Evolutionary conservation across 306 rosid genomes (phyloP).

Genomic region (Abrus pulchellus): DNA sequence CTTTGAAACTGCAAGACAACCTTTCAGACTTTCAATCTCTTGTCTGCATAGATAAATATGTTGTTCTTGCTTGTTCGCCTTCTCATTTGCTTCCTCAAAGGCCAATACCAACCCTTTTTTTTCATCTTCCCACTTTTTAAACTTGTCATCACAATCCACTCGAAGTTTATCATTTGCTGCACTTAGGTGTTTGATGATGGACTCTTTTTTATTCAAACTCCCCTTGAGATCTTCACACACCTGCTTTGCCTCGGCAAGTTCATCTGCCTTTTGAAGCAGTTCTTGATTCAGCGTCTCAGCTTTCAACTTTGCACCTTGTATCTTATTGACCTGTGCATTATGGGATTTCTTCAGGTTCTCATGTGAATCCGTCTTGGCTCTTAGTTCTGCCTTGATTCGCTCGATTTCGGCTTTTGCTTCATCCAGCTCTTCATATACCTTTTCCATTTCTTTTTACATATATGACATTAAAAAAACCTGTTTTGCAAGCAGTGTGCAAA

Average conservation of each 20-base stretch:
- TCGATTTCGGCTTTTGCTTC: slow-evolving; percentile 73
- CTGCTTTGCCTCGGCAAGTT: slow-evolving; percentile 42
- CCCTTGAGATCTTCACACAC: slow-evolving; percentile 58
- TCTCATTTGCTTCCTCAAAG: slow-evolving; percentile 71
- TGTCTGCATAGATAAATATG: slow-evolving; percentile 51
- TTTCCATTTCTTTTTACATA: slow-evolving; percentile 62
- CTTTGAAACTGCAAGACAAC: slow-evolving; percentile 57
- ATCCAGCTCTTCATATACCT: slow-evolving; percentile 70
- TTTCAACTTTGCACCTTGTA: slow-evolving; percentile 60
- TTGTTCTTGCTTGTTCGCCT: slow-evolving; percentile 63
- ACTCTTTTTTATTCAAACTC: slow-evolving; percentile 58
- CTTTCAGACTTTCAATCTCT: slow-evolving; percentile 70
- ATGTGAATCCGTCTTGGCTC: slow-evolving; percentile 57
- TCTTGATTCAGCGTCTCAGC: slow-evolving; percentile 69
- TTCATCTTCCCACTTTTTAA: slow-evolving; percentile 56
- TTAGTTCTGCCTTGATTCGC: slow-evolving; percentile 67
- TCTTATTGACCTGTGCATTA: slow-evolving; percentile 56
- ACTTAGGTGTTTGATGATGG: slow-evolving; percentile 61
- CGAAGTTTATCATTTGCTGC: slow-evolving; percentile 69
- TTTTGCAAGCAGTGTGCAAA: slow-evolving; percentile 17
- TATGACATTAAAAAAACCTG: slow-evolving; percentile 37
- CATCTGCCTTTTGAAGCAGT: slow-evolving; percentile 60
- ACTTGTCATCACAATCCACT: slow-evolving; percentile 60
- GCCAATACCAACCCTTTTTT: slow-evolving; percentile 59
- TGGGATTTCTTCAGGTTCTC: slow-evolving; percentile 71